These are phyloP conservation scores for Saccharomycopsis crataegensis DNA, from an alignment of 1,139 yeast species.

Conservation along the genomic window DNA sequence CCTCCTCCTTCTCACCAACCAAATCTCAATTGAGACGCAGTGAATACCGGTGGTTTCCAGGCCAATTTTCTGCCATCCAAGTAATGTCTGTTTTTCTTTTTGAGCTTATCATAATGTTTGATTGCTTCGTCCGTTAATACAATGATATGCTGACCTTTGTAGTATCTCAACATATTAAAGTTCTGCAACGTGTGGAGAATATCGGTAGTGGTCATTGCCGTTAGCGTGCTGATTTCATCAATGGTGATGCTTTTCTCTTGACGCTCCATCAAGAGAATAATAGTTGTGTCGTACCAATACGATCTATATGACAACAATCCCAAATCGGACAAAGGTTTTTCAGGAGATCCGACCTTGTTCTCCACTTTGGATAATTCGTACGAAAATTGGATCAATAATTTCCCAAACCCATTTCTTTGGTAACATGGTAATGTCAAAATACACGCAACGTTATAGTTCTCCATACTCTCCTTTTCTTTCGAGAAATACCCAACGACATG, in stretches of 20 bases:
- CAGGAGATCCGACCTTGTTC: constrained; percentile 84
- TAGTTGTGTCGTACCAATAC: constrained; percentile 90
- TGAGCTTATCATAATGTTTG: constrained; percentile 66
- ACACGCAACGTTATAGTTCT: constrained; percentile 81
- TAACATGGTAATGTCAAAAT: constrained; percentile 83
- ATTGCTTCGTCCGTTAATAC: constrained; percentile 81
- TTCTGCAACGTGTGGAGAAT: constrained; percentile 90
- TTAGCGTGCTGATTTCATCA: constrained; percentile 79
- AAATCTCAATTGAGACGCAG: constrained; percentile 91
- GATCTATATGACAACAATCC: constrained; percentile 81
- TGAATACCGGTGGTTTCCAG: constrained; percentile 96
- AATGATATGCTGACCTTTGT: constrained; percentile 93
- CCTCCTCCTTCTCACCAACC: constrained; percentile 94
- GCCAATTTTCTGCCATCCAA: constrained; percentile 63
- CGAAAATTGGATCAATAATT: constrained; percentile 80
- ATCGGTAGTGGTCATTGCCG: constrained; percentile 96
- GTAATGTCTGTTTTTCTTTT: constrained; percentile 67
- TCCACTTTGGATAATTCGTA: constrained; percentile 71
- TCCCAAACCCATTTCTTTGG: constrained; percentile 87
- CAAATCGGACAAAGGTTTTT: constrained; percentile 82
- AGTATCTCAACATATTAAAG: constrained; percentile 79
- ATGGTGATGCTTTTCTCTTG: constrained; percentile 65
- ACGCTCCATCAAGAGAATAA: constrained; percentile 63
- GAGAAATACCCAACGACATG: constrained; percentile 94
- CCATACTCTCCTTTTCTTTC: constrained; percentile 70